Base-by-base conservation (phyloP, 1,284 basidiomycete genomes). In the Puccinia brachypodii region DNA sequence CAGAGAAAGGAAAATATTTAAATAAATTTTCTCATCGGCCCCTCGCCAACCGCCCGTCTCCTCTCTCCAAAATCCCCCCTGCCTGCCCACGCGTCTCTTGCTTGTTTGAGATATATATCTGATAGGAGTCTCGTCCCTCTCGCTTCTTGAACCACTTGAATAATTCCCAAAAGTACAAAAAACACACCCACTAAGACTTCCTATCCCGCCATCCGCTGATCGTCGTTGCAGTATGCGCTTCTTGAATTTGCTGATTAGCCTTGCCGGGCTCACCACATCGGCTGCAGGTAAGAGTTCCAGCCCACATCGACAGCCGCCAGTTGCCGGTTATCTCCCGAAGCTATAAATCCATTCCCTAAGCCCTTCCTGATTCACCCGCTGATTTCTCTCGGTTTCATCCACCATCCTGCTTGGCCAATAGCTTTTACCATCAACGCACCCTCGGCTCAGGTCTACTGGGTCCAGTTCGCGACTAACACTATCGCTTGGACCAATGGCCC, bases 381-480 rank as follows among this genome's bases (percentile, higher is more conserved):
- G 31, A 62, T 19, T 36, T 62, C 25, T 16, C 25, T 62, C 8
- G 50, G 14, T 53, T 53, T 53, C 50, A 53, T 53, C 50, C 50
- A 3, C 31, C 40, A 16, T 75, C 56, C 25, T 40, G 33, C 19
- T 25, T 44, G 22, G 13, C 62, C 42, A 11, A 13, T n/a, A 79
- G 76, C 76, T 14, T 56, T 79, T 28, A 79, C 64, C 44, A 58
- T 79, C 56, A 79, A 36, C 66, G 22, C 42, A 2, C 76, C 76
- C 25, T 79, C 76, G 36, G 64, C 64, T 42, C 40, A 44, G 14
- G 40, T 28, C 36, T 79, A 79, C 38, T 79, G 76, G 76, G 76
- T 79, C 19, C 64, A 79, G 50, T 79, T 71, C 38, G 50, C 47
- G 6, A 79, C 64, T 66, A 79, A 79, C 50, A 69, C 76, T 33